Conservation (phyloP, 805 yeast species). For the Metschnikowia borealis region DNA sequence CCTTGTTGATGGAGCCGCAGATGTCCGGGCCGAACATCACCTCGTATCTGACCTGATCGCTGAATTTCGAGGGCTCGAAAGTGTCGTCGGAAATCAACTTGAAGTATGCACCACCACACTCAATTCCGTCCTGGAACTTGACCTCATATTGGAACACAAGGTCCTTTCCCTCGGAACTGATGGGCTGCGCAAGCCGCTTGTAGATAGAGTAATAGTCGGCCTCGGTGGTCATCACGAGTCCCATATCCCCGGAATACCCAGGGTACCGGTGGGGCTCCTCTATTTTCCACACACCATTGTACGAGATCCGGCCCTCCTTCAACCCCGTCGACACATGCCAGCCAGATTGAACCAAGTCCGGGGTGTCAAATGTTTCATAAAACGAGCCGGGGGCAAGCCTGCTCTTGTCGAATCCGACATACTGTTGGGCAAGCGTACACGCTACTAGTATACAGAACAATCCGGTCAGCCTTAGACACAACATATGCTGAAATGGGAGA, state of each 20-base stretch:
- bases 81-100: conserved; percentile 54
- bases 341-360: conserved; percentile 22
- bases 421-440: conserved; percentile 15
- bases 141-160: conserved; percentile 88
- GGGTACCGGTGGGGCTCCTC: conserved; percentile 55
- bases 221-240: conserved; percentile 68
- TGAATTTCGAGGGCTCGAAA: conserved; percentile 46
- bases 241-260: conserved; percentile 64
- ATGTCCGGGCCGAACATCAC: conserved; percentile 94
- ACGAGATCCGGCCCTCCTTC: conserved; percentile 51
- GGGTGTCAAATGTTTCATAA: conserved; percentile 58
- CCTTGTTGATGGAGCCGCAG: conserved; percentile 77
- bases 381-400: conserved; percentile 42
- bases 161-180: conserved; percentile 58
- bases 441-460: not conserved
- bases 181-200: conserved; percentile 50
- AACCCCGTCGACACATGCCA: conserved; percentile 54
- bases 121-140: conserved; percentile 71
- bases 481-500: not conserved
- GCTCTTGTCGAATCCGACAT: conserved; percentile 33
- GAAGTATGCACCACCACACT: conserved; percentile 88
- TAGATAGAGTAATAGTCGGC: conserved; percentile 85
- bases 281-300: conserved; percentile 72
- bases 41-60: conserved; percentile 68
- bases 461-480: not conserved